A percentile compares a stretch with the other conserved stretches of the same genome.
These are phyloP conservation scores for Aurifilum marmelostoma DNA, from an alignment of 2,329 filamentous ascomycete species.

Conservation along the genomic window DNA sequence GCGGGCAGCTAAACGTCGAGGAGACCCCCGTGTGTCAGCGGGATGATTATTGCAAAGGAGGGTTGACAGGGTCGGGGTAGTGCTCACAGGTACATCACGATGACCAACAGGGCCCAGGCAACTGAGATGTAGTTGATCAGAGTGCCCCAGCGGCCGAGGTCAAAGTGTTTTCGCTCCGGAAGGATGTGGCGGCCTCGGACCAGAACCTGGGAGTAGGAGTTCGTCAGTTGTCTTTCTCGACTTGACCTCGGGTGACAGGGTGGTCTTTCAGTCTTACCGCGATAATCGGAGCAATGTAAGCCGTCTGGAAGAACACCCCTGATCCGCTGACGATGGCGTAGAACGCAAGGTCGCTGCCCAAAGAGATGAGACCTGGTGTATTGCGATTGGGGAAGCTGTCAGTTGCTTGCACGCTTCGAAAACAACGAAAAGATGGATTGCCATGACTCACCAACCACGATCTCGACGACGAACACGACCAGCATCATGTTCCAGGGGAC, in stretches of 20 bases:
- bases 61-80: neutral
- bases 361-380: constrained; percentile 7
- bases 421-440: neutral
- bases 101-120: constrained; percentile 1
- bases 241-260: neutral
- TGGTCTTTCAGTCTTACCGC: neutral
- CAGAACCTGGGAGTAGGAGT: constrained; percentile 1
- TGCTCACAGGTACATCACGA: constrained; percentile 12
- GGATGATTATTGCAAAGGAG: neutral
- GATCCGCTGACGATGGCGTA: constrained; percentile 14
- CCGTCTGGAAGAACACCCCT: constrained; percentile 11
- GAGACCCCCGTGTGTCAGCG: neutral
- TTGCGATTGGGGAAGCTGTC: neutral
- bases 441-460: neutral
- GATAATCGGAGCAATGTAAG: constrained; percentile 9
- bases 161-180: constrained; percentile 11
- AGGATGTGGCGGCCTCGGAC: constrained; percentile 8
- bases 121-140: constrained; percentile 12
- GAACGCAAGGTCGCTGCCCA: constrained; percentile 13
- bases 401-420: neutral
- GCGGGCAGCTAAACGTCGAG: neutral
- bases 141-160: constrained; percentile 5
- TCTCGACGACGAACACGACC: constrained; percentile 4
- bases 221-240: neutral
- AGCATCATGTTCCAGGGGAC: constrained; percentile 15